Evolutionary conservation across 2,329 filamentous ascomycete genomes (phyloP).

Genomic region (Fusarium begoniae): DNA sequence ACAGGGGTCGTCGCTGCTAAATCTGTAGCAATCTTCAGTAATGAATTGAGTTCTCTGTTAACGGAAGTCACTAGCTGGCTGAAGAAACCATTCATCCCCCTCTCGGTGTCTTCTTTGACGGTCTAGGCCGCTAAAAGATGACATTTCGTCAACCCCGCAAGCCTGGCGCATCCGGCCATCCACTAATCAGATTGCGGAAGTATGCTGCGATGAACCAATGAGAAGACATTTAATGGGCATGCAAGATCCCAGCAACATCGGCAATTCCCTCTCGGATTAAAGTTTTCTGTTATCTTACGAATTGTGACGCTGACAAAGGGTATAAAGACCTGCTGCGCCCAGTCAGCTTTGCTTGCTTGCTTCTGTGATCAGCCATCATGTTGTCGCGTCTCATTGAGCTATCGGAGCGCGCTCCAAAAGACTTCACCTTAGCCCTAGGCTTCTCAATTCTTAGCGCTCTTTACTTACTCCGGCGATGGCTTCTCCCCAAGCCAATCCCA

Average conservation of each 20-base stretch:
- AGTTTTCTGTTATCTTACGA: fast-evolving
- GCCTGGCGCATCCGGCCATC: background rate
- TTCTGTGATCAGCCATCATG: background rate
- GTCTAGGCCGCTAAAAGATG: background rate
- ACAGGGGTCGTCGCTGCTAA: fast-evolving
- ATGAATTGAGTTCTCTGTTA: background rate
- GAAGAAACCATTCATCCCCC: too few species aligned
- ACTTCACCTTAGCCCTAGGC: background rate
- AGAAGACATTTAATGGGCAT: fast-evolving
- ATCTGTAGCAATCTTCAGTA: fast-evolving
- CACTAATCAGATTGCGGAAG: background rate
- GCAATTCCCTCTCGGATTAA: background rate
- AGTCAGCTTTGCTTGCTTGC: fast-evolving
- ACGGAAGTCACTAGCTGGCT: too few species aligned
- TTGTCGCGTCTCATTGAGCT: background rate
- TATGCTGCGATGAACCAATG: background rate
- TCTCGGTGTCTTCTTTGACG: too few species aligned
- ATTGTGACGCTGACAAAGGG: fast-evolving
- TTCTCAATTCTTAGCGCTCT: background rate
- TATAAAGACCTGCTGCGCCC: background rate
- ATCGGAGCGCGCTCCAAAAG: background rate
- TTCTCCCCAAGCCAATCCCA: constrained; percentile 24
- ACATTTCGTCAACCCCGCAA: background rate
- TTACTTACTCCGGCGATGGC: background rate
- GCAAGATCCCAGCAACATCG: background rate